Percentiles rank a stretch among this genome's conserved stretches.
These are phyloP conservation scores for Coniella vitis DNA, from an alignment of 2,329 filamentous ascomycete species.

Conservation along the genomic window DNA sequence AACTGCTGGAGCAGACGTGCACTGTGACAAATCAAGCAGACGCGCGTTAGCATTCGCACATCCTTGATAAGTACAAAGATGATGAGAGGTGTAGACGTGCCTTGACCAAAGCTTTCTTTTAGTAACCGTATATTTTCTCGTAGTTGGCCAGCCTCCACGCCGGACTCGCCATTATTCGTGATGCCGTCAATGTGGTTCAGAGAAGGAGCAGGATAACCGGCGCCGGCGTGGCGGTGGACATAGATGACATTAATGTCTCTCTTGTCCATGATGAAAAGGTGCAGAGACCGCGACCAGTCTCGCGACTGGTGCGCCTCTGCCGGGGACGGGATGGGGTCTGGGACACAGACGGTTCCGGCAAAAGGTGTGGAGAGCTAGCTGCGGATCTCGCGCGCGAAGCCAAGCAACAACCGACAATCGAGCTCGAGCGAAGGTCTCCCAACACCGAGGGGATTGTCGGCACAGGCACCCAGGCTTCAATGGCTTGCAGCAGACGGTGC, in stretches of 20 bases:
- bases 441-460: conserved; percentile 16
- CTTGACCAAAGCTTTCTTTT: conserved; percentile 48
- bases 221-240: conserved; percentile 46
- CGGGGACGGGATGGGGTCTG: conserved; percentile 24
- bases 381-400: conserved; percentile 16
- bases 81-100: conserved; percentile 28
- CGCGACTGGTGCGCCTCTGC: conserved; percentile 52
- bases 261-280: conserved; percentile 47
- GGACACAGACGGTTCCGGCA: conserved; percentile 9
- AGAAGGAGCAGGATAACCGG: conserved; percentile 30
- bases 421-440: conserved; percentile 15
- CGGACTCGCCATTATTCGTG: conserved; percentile 19
- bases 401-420: conserved; percentile 14
- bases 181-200: conserved; percentile 17
- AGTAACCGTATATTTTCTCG: conserved; percentile 42
- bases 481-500: conserved; percentile 1
- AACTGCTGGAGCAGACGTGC: conserved; percentile 46
- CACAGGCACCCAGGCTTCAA: conserved; percentile 13
- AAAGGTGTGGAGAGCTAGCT: conserved; percentile 5
- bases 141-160: conserved; percentile 34
- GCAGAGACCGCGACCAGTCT: conserved; percentile 51
- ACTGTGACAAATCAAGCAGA: conserved; percentile 32
- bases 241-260: conserved; percentile 54
- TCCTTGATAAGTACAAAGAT: no score
- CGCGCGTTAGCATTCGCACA: conserved; percentile 1